Base-by-base conservation (phyloP, 345 rosid genomes). In the Diplotaxis tenuifolia region DNA sequence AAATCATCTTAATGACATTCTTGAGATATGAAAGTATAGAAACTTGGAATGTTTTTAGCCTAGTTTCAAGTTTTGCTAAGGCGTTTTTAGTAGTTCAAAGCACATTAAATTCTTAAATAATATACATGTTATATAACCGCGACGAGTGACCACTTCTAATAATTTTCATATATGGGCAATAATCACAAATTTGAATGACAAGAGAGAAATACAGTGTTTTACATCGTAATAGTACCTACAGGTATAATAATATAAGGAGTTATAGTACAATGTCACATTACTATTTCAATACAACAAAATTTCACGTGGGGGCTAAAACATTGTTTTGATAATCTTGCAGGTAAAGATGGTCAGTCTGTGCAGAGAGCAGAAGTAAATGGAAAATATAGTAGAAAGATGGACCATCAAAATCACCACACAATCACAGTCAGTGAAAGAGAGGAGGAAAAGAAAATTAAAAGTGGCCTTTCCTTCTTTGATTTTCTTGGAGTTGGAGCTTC, bases 291-390 rank as follows among this genome's bases (percentile, higher is more conserved):
- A 77, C 64, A 71, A 72, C 4, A 59, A 78, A 66, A 38, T 52
- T 77, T 78, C 77, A 72, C 81, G 81, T 78, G 81, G 77, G 76
- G 29, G 66, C 75, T 76, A 32, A 62, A 74, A 32, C 6, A 58
- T 64, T 31, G 15, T 42, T 16, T 40, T 62, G 34, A 21, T 49
- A 77, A 71, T 25, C n/a, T 52, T 78, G 69, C 77, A 78, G 81
- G 81, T 40, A 66, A 60, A 50, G 58, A 59, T 67, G 81, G 77
- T 78, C 81, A 78, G 81, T 72, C 65, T 66, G 65, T 67, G 60
- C 77, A 78, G 81, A 72, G 65, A 42, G 73, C 72, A 59, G 80
- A 71, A 77, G 80, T 71, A 65, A 77, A 65, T 65, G 80, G 76
- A 62, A 36, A 59, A 71, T 59, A 27, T 77, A 75, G 80, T 71